phyloP scores from a whole-genome alignment of 257 asterid genomes.

The Cynanchum wilfordii region DNA sequence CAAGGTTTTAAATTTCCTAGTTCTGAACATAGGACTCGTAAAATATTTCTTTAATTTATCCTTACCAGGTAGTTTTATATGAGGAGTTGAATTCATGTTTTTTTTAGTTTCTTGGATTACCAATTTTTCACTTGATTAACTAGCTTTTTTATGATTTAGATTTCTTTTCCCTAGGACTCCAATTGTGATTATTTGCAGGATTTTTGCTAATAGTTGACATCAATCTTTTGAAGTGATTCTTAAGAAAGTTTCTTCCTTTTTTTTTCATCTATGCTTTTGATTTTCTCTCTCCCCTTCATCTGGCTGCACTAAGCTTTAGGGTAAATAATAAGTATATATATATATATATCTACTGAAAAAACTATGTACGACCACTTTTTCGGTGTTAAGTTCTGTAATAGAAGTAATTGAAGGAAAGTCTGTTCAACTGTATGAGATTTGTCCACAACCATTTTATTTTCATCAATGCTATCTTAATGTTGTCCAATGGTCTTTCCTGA shows the following conservation, averaged over 20 bases:
- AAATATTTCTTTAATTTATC: not conserved
- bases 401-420: not conserved
- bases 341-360: no score
- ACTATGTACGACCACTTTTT: not conserved
- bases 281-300: no score
- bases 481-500: not conserved
- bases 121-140: not conserved
- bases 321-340: no score
- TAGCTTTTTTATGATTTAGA: not conserved
- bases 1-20: not conserved
- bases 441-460: not conserved
- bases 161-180: not conserved
- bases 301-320: not conserved
- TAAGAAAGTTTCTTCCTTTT: not conserved
- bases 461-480: not conserved
- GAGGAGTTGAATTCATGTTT: not conserved
- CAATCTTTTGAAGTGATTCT: not conserved
- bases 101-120: not conserved
- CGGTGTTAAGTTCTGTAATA: not conserved
- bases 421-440: not conserved
- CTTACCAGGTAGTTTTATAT: not conserved
- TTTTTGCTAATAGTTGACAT: not conserved
- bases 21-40: constrained; percentile 1
- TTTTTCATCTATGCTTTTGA: no score
- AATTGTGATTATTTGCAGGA: not conserved